phyloP scores from a whole-genome alignment of 352 stramenopile species.

The Aphanomyces cochlioides region DNA sequence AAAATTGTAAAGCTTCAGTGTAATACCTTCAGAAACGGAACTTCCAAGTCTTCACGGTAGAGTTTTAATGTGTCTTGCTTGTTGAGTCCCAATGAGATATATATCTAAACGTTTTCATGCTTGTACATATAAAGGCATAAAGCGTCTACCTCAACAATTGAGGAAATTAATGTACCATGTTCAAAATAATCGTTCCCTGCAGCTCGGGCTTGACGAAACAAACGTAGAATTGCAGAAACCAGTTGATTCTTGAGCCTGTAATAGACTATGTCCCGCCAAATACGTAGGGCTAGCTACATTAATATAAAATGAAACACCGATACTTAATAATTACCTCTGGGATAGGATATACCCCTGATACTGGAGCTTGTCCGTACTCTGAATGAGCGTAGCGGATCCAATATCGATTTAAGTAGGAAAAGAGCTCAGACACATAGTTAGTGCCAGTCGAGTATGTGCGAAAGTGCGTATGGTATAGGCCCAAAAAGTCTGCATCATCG shows the following conservation, averaged over 20 bases:
- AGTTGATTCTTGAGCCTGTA: slow-evolving; percentile 65
- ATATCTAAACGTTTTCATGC: slow-evolving; percentile 47
- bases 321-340: slow-evolving; percentile 50
- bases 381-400: slow-evolving; percentile 86
- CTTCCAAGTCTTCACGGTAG: slow-evolving; percentile 74
- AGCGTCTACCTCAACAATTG: slow-evolving; percentile 55
- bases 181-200: slow-evolving; percentile 62
- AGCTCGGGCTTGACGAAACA: slow-evolving; percentile 55
- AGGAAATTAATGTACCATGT: slow-evolving; percentile 61
- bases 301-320: background rate
- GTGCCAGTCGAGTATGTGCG: slow-evolving; percentile 68
- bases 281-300: slow-evolving; percentile 71
- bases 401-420: slow-evolving; percentile 82
- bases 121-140: background rate
- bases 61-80: slow-evolving; percentile 76
- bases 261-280: slow-evolving; percentile 81
- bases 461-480: slow-evolving; percentile 64
- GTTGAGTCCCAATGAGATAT: slow-evolving; percentile 66
- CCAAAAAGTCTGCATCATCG: slow-evolving; percentile 64
- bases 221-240: slow-evolving; percentile 56
- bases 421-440: slow-evolving; percentile 79
- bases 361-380: slow-evolving; percentile 73
- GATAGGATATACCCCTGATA: slow-evolving; percentile 77
- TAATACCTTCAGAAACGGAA: slow-evolving; percentile 58
- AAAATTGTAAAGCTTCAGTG: background rate